phyloP scores from a whole-genome alignment of 139 green algal species.

The Chlamydomonas asymmetrica region DNA sequence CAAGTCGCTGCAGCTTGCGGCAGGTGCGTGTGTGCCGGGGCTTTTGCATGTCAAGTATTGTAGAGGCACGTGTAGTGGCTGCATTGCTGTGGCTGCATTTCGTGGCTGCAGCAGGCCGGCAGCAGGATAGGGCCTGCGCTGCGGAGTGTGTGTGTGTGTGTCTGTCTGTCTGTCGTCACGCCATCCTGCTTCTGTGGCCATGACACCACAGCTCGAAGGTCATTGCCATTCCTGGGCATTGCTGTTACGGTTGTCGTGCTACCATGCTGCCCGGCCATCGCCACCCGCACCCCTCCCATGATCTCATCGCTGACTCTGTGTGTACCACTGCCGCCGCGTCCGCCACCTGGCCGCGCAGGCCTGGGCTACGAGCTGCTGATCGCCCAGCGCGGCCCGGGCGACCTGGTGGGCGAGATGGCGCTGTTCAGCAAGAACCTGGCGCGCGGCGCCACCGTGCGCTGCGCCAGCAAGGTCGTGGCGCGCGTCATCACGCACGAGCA shows the following conservation, averaged over 20 bases:
- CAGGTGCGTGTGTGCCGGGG: constrained; percentile 16
- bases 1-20: constrained; percentile 22
- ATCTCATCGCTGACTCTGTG: too few relatives aligned
- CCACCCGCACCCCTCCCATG: too few relatives aligned
- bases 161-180: neutral
- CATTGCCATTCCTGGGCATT: too few relatives aligned
- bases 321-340: too few relatives aligned
- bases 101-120: neutral
- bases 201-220: too few relatives aligned
- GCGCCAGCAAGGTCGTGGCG: constrained; percentile 26
- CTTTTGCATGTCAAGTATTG: too few relatives aligned
- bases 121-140: neutral
- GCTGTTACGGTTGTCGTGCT: too few relatives aligned
- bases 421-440: constrained; percentile 46
- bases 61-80: too few relatives aligned
- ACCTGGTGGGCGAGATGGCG: constrained; percentile 56
- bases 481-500: constrained; percentile 50
- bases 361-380: constrained; percentile 36
- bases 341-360: too few relatives aligned
- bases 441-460: constrained; percentile 45
- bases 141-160: neutral
- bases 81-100: too few relatives aligned
- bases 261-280: too few relatives aligned
- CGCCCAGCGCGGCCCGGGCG: constrained; percentile 38
- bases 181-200: too few relatives aligned